Percentiles rank a stretch among this genome's conserved stretches.
These are phyloP conservation scores for Aspergillus steynii DNA, from an alignment of 495 filamentous ascomycete species.

Conservation along the genomic window DNA sequence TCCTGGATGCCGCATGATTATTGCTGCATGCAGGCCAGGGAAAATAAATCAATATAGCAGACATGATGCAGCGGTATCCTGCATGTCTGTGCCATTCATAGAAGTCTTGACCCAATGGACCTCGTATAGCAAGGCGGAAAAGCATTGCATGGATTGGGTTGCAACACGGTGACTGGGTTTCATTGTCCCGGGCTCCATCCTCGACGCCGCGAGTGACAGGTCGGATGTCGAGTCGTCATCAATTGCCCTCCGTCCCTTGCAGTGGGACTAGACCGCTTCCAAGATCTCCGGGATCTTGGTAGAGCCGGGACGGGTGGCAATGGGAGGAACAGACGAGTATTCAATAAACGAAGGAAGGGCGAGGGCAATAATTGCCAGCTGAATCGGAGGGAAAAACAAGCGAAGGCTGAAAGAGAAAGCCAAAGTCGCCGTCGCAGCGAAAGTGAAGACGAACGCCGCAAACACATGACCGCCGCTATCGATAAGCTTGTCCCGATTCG, in stretches of 20 bases:
- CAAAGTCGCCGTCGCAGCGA: not conserved
- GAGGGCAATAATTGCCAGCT: not conserved
- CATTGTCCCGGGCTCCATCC: not conserved
- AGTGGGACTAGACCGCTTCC: not conserved
- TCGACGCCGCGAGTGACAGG: not conserved
- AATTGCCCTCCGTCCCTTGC: not conserved
- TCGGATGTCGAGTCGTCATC: not conserved
- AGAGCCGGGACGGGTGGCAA: not conserved
- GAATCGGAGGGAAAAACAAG: no score
- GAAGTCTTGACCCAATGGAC: not conserved
- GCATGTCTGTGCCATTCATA: not conserved
- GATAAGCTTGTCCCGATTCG: not conserved
- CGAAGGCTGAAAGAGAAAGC: no score
- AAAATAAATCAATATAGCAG: not conserved
- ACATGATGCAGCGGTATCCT: not conserved
- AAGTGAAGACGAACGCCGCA: no score
- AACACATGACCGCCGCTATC: not conserved
- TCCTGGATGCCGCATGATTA: not conserved
- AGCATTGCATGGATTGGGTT: not conserved
- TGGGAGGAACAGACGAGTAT: not conserved
- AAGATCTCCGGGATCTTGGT: not conserved
- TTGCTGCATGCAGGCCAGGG: not conserved
- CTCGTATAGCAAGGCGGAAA: not conserved
- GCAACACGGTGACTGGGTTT: not conserved
- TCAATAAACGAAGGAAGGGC: constrained; percentile 2